Base-by-base conservation (phyloP, 768 basidiomycete genomes). In the Rhodotorula toruloides region DNA sequence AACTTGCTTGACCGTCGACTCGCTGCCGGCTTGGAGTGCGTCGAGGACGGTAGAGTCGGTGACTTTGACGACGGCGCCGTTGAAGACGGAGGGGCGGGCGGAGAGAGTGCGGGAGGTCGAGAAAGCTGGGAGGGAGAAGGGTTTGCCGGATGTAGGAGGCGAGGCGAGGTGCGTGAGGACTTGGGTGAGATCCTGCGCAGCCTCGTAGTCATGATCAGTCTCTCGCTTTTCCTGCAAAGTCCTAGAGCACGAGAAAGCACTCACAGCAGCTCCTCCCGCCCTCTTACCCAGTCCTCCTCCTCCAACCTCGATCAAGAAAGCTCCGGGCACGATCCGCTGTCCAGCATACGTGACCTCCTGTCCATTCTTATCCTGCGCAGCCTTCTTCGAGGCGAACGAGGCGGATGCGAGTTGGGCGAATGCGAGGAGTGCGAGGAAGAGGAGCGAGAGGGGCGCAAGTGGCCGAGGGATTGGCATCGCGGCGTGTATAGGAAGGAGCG, bases 111-210 rank as follows among this genome's bases (percentile, higher is more conserved):
- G 39, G 39, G 19, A 14, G 19, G 40, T 7, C 7, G 40, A 11
- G 40, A 55, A 42, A 21, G 54, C 2, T 25, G n/a, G n/a, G 27
- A 34, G 54, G 40, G 54, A 43, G 40, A 29, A 22, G 5, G 40
- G 19, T 14, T 19, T 40, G 21, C 40, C n/a, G 29, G 54, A 16
- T 11, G 54, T 29, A 29, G 54, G n/a, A 12, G 54, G 54, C 27
- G 54, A 42, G 13, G 54, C 39, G 54, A 55, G 54, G 40, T 19
- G 54, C 12, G 27, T 55, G 54, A 55, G 54, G 40, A 55, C 31
- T 6, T 14, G 10, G 27, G 42, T 42, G 40, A 55, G 54, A 9
- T 55, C 29, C 21, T 3, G 22, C 10, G 12, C 27, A 17, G 2
- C 16, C 16, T 22, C 1, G 6, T 1, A n/a, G n/a, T 19, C 29